Evolutionary conservation across 1,139 yeast species (phyloP).

Genomic region (Suhomyces maxii): DNA sequence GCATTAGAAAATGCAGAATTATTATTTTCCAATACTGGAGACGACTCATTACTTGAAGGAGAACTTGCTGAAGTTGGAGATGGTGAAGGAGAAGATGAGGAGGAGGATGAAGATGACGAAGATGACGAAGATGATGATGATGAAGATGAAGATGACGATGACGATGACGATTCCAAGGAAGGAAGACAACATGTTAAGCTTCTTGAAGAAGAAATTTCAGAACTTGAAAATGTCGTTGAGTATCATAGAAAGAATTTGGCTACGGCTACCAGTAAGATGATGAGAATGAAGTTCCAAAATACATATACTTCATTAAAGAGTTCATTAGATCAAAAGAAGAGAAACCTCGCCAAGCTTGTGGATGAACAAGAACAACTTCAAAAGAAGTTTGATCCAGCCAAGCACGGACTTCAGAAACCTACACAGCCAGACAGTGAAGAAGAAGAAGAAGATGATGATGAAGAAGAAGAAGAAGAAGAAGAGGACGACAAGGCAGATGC

Average conservation of each 20-base stretch:
- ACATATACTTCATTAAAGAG: conserved; percentile 76
- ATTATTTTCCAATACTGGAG: conserved; percentile 12
- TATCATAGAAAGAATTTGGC: conserved; percentile 73
- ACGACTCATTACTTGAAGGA: conserved; percentile 9
- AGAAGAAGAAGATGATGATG: conserved; percentile 20
- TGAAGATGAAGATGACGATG: conserved; percentile 30
- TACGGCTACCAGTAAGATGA: conserved; percentile 81
- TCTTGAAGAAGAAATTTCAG: conserved; percentile 81
- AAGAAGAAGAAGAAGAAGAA: conserved; percentile 11
- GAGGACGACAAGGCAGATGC: conserved; percentile 12
- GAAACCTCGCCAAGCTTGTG: conserved; percentile 52
- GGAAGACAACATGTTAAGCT: conserved; percentile 71
- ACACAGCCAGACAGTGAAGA: conserved; percentile 17
- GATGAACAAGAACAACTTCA: conserved; percentile 28
- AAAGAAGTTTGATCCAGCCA: conserved; percentile 18
- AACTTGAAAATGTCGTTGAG: conserved; percentile 75
- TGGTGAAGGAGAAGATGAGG: conserved; percentile 18
- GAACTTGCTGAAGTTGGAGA: conserved; percentile 18
- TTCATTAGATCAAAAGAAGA: conserved; percentile 79
- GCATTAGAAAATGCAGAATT: conserved; percentile 9
- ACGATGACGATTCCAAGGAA: conserved; percentile 31
- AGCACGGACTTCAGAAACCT: conserved; percentile 13
- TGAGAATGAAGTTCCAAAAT: conserved; percentile 84
- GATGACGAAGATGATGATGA: conserved; percentile 31
- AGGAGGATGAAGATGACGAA: conserved; percentile 24